Percentiles rank a stretch among this genome's conserved stretches.
These are phyloP conservation scores for Debaryomyces hansenii DNA, from an alignment of 805 yeast species.

Conservation along the genomic window DNA sequence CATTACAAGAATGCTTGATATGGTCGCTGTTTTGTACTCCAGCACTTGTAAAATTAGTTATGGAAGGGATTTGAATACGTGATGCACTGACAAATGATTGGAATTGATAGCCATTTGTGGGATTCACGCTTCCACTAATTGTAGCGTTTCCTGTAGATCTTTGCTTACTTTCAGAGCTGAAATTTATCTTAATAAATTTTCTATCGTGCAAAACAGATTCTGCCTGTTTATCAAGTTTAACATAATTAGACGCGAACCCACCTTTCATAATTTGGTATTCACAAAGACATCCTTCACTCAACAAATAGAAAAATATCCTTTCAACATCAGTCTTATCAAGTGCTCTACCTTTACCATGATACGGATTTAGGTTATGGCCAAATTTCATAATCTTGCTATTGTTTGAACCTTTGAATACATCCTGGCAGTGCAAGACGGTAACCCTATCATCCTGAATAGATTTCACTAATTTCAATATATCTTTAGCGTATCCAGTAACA, in stretches of 20 bases:
- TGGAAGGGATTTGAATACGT: conserved; percentile 16
- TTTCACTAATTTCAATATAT: conserved; percentile 59
- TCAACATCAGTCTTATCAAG: conserved; percentile 72
- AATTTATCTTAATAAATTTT: conserved; percentile 51
- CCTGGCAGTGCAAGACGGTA: conserved; percentile 79
- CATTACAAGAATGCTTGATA: conserved; percentile 28
- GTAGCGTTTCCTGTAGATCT: not conserved
- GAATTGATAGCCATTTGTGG: conserved; percentile 13
- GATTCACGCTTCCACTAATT: not conserved
- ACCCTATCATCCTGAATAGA: conserved; percentile 58
- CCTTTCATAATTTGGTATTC: conserved; percentile 74
- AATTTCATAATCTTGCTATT: conserved; percentile 57
- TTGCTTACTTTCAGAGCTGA: conserved; percentile 26
- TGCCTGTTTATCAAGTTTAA: conserved; percentile 62
- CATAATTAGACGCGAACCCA: conserved; percentile 80
- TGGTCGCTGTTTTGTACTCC: conserved; percentile 18
- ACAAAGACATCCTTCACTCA: conserved; percentile 61
- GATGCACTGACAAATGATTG: conserved; percentile 17
- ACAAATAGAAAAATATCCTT: conserved; percentile 76
- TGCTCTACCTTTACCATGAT: conserved; percentile 69
- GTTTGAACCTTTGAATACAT: conserved; percentile 74
- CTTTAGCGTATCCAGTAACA: conserved; percentile 62
- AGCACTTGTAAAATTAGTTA: conserved; percentile 16
- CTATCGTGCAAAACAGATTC: conserved; percentile 43
- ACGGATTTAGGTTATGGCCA: conserved; percentile 60